Base-by-base conservation (phyloP, 2,329 filamentous ascomycete genomes). In the Xylariaceae sp. region DNA sequence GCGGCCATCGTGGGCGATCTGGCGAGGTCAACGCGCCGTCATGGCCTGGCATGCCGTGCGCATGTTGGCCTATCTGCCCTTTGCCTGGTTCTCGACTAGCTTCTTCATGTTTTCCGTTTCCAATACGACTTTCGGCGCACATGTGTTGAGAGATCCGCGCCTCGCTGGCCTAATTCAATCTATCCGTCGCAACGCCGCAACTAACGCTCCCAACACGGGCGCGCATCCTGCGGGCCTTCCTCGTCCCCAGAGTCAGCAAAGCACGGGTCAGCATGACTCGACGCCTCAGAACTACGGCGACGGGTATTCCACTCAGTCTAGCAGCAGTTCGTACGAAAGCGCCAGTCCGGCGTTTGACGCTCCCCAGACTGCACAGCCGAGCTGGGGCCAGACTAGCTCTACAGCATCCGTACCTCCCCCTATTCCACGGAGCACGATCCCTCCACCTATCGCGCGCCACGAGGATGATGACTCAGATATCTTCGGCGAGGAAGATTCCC, bases 401-500 rank as follows among this genome's bases (percentile, higher is more conserved):
- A 17, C 56, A n/a, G 55, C 42, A 42, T 45, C 58, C 35, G 39
- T 50, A 10, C 39, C 52, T 47, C 59, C 34, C 17, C 44, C 18
- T 9, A 11, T 35, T 23, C 53, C 39, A 57, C 35, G 17, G 17
- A 44, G 45, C 18, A 37, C 44, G 1, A 35, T 6, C 30, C 30
- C 50, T 42, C 23, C 8, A 5, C 37, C 15, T 47, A 6, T 44
- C 34, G 51, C 64, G 9, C 60, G 42, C 13, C 51, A 56, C 30
- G 39, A 48, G 35, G 52, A 58, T 42, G 65, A 67, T 47, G 64
- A 66, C n/a, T 54, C 50, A 7, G 65, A 64, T 47, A 58, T 66
- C 7, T 68, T 71, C 30, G 70, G 66, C 1, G 61, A 68, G 8
- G 77, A 80, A 57, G 77, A 75, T 44, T 80, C 79, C 1, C 78